These are phyloP conservation scores for Wilcoxina mikolae DNA, from an alignment of 495 filamentous ascomycete species.

Conservation along the genomic window DNA sequence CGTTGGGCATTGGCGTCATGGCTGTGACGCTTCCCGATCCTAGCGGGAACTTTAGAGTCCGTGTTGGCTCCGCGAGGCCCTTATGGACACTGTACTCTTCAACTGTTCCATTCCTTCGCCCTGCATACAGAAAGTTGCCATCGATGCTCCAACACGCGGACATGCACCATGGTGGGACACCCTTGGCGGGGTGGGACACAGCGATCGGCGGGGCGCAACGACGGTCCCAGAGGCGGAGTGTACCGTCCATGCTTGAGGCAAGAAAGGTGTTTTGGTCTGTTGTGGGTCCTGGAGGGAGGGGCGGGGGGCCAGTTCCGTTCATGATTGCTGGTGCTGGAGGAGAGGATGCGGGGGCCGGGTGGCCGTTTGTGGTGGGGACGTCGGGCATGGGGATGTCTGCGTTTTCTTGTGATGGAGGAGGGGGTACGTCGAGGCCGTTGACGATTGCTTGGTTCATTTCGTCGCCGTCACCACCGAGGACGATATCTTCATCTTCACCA, in stretches of 20 bases:
- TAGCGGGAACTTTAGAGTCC: constrained; percentile 78
- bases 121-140: constrained; percentile 89
- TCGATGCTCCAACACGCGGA: constrained; percentile 93
- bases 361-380: not conserved
- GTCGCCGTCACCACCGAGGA: constrained; percentile 58
- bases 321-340: constrained; percentile 10
- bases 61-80: constrained; percentile 51
- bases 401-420: not conserved
- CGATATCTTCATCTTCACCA: constrained; percentile 48
- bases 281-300: constrained; percentile 4
- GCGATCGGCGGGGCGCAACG: constrained; percentile 59
- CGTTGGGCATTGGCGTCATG: constrained; percentile 81
- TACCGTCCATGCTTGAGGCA: constrained; percentile 74
- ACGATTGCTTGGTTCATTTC: constrained; percentile 71
- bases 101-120: constrained; percentile 81
- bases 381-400: not conserved
- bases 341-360: not conserved
- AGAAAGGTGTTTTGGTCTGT: constrained; percentile 51
- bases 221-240: constrained; percentile 81
- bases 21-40: constrained; percentile 82
- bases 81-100: constrained; percentile 88
- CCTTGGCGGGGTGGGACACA: constrained; percentile 39
- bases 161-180: constrained; percentile 93
- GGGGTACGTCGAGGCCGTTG: constrained; percentile 32
- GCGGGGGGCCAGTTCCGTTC: constrained; percentile 19